Evolutionary conservation across 306 rosid species (phyloP), one percentile per base, ranked within the genome.

Genomic region (Senna tora): DNA sequence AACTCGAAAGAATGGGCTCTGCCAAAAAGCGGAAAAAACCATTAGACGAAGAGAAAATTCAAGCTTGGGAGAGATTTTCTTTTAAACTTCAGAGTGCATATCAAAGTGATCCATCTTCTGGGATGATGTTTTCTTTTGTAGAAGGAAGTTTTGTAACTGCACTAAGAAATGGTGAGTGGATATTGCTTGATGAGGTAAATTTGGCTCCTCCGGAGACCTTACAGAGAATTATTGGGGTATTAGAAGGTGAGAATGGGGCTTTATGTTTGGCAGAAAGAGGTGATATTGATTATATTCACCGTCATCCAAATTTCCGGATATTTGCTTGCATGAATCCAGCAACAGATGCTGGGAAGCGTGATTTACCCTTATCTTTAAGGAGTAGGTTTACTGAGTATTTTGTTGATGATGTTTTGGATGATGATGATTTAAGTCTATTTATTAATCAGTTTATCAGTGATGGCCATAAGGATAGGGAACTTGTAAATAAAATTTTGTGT

Each of bases 311-410:
- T 59, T 94, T 94, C 45, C 96, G 97, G 50, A 77, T 94, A 76
- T 94, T 94, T 86, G 92, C 96, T 77, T 94, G 98, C 81, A 94
- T 94, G 98, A 94, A 94, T 87, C 98, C 98, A 49, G 96, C 98
- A 52, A 91, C 98, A n/a, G 98, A 94, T 86, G 88, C 95, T 16
- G 98, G 98, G 70, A 94, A 91, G 88, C 87, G 95, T 46, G 98
- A 94, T 76, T 76, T 94, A 75, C 97, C 97, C 19, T 79, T 89
- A 41, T 87, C 92, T 54, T 75, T 94, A 63, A 85, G 94, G 80
- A 89, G 95, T 82, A 91, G 98, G 80, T 94, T 91, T 86, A 91
- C 96, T 0, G 97, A 94, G 77, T 91, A 84, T 77, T 94, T 81
- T 80, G 92, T 94, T 43, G 98, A 94, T 84, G 98, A 91, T 64